Evolutionary conservation across 2,329 filamentous ascomycete species (phyloP).

Genomic region (Arthrobotrys pseudoclavata): DNA sequence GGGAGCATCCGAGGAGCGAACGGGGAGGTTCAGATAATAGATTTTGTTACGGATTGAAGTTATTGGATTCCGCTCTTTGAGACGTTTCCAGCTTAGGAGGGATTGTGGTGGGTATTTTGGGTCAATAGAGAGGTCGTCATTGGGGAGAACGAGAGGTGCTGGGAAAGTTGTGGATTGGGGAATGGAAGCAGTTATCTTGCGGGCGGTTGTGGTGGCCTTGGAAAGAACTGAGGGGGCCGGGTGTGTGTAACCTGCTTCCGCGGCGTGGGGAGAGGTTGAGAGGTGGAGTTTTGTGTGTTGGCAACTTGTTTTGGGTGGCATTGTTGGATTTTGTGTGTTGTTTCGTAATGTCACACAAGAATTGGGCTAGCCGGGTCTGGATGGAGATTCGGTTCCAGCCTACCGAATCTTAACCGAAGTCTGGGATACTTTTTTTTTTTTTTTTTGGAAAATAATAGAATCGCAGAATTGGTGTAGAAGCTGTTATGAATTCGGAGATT

Average conservation of each 20-base stretch:
- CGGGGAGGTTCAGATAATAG: slow-evolving; percentile 71
- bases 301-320: slow-evolving; percentile 32
- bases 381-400: neutral
- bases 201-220: slow-evolving; percentile 23
- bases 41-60: slow-evolving; percentile 69
- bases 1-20: slow-evolving; percentile 65
- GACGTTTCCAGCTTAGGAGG: slow-evolving; percentile 70
- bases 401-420: too few relatives aligned
- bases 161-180: slow-evolving; percentile 69
- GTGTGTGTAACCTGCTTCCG: slow-evolving; percentile 28
- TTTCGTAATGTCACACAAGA: neutral
- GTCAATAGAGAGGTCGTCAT: slow-evolving; percentile 73
- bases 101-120: slow-evolving; percentile 71
- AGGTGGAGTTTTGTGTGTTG: slow-evolving; percentile 19
- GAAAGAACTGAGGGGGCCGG: slow-evolving; percentile 10
- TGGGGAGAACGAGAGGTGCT: slow-evolving; percentile 73
- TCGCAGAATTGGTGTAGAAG: too few relatives aligned
- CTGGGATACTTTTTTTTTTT: too few relatives aligned
- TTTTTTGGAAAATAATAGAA: too few relatives aligned
- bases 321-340: slow-evolving; percentile 34
- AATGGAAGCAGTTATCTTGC: neutral
- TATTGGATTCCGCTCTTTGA: slow-evolving; percentile 69
- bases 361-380: neutral
- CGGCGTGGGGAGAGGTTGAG: slow-evolving; percentile 24
- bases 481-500: too few relatives aligned